Evolutionary conservation across 2,329 filamentous ascomycete genomes (phyloP).

Genomic region (Monilinia aucupariae): DNA sequence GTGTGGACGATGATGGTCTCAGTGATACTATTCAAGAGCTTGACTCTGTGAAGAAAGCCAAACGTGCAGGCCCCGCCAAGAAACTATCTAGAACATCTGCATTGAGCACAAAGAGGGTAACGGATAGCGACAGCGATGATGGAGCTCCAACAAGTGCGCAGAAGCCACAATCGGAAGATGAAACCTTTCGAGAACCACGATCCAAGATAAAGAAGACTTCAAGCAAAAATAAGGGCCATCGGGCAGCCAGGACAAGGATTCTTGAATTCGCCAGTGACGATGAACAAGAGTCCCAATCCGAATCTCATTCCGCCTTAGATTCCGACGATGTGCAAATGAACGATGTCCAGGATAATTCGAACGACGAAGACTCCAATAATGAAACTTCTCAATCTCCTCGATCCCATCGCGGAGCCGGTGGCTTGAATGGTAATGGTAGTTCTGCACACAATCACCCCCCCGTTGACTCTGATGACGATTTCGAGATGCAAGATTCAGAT

Average conservation of each 20-base stretch:
- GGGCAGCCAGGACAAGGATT: not conserved
- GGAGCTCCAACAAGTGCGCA: slow-evolving; percentile 12
- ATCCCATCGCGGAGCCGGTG: not conserved
- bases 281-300: not conserved
- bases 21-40: not conserved
- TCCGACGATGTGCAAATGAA: slow-evolving; percentile 3
- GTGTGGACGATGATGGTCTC: not conserved
- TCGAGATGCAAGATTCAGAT: slow-evolving; percentile 5
- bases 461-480: not conserved
- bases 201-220: not conserved
- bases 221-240: not conserved
- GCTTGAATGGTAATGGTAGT: not conserved
- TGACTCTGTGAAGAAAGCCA: not conserved
- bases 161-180: slow-evolving; percentile 2
- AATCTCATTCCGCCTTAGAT: not conserved
- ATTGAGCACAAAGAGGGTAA: slow-evolving; percentile 14
- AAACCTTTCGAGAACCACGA: not conserved
- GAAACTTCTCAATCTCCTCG: slow-evolving; percentile 2
- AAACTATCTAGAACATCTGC: not conserved
- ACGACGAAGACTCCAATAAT: not conserved
- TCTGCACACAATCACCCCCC: not conserved
- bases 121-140: slow-evolving; percentile 14
- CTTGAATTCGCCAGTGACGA: not conserved
- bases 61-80: not conserved
- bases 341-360: not conserved